phyloP scores from a whole-genome alignment of 768 basidiomycete species.

The Auricularia auricula-judae region DNA sequence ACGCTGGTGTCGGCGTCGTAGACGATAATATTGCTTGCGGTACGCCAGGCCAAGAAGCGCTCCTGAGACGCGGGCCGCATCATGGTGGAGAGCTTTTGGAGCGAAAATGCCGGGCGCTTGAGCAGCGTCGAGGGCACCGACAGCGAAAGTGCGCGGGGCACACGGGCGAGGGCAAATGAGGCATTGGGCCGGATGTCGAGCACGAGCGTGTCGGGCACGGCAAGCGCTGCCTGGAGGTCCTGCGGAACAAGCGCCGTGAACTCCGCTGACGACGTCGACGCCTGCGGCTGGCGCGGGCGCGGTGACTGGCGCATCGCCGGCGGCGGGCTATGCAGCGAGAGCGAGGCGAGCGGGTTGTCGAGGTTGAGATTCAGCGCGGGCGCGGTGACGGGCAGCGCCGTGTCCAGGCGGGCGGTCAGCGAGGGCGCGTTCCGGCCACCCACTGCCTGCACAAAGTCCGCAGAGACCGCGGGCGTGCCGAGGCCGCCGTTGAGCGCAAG shows the following conservation, averaged over 20 bases:
- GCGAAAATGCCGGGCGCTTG: constrained; percentile 78
- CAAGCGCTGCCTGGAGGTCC: neutral
- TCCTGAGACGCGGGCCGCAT: constrained; percentile 50
- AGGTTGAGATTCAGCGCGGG: neutral
- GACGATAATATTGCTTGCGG: constrained; percentile 57
- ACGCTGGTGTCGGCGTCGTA: constrained; percentile 70
- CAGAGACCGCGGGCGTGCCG: neutral
- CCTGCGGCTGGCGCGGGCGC: neutral
- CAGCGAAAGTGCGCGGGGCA: constrained; percentile 66
- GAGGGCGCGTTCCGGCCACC: neutral
- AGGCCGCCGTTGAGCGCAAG: neutral
- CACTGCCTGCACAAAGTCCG: neutral
- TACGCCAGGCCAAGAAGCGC: constrained; percentile 49
- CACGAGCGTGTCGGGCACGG: constrained; percentile 33
- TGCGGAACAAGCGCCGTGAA: neutral
- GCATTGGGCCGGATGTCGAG: constrained; percentile 86
- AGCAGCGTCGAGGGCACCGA: constrained; percentile 91
- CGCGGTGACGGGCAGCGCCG: neutral
- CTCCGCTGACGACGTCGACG: neutral
- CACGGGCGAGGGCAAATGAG: constrained; percentile 51
- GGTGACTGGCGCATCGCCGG: neutral
- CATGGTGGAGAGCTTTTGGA: constrained; percentile 69
- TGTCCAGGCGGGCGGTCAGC: neutral
- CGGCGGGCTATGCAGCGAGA: neutral
- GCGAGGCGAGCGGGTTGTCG: neutral